phyloP scores from a whole-genome alignment of 2,329 filamentous ascomycete genomes.

The Myriosclerotinia duriaeana region DNA sequence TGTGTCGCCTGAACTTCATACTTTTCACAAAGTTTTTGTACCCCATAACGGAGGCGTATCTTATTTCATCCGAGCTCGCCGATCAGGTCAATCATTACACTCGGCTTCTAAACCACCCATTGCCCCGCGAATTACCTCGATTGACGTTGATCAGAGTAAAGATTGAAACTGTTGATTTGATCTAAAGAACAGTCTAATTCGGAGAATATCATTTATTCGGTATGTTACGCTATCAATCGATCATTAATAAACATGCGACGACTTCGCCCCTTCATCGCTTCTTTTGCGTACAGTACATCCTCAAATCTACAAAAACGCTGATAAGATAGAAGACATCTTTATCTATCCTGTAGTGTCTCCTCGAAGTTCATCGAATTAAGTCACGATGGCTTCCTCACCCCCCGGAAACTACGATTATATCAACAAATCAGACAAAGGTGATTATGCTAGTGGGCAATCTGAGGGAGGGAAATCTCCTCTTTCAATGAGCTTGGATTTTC shows the following conservation, averaged over 20 bases:
- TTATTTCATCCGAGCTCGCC: neutral
- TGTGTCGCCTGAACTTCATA: neutral
- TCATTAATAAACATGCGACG: neutral
- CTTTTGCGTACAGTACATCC: neutral
- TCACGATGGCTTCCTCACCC: slow-evolving; percentile 35
- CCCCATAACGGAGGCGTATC: neutral
- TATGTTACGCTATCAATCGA: slow-evolving; percentile 1
- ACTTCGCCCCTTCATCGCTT: slow-evolving; percentile 12
- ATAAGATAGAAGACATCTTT: slow-evolving; percentile 10
- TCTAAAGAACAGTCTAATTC: neutral
- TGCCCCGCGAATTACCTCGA: neutral
- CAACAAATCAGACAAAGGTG: slow-evolving; percentile 35
- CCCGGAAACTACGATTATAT: slow-evolving; percentile 36
- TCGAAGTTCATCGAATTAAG: neutral
- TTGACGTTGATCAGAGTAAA: neutral
- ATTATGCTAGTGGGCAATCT: slow-evolving; percentile 39
- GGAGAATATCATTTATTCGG: neutral
- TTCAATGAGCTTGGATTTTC: slow-evolving; percentile 56
- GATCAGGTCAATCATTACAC: slow-evolving; percentile 8
- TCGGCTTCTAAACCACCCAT: neutral
- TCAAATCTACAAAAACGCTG: neutral
- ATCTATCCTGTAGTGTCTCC: neutral
- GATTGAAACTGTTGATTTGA: neutral
- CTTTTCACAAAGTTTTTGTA: neutral
- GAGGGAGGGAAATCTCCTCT: slow-evolving; percentile 40